A percentile compares a stretch with the other conserved stretches of the same genome.
Conservation (phyloP, 495 filamentous ascomycete genomes). For the Immersiella caudata region DNA sequence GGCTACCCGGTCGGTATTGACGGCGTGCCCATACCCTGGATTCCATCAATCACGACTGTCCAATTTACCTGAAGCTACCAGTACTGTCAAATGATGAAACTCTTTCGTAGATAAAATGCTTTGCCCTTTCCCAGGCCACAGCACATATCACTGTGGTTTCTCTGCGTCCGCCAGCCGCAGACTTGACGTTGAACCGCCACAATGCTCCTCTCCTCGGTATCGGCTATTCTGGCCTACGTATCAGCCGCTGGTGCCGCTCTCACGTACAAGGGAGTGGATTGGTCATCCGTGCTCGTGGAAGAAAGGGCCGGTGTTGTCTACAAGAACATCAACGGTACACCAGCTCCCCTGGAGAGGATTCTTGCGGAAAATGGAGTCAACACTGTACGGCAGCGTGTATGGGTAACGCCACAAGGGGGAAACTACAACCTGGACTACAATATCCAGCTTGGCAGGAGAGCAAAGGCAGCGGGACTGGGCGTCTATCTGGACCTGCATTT, state of each 20-base stretch:
- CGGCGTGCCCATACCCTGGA: background rate
- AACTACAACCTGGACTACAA: constrained; percentile 72
- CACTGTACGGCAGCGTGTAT: constrained; percentile 71
- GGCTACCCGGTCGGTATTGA: background rate
- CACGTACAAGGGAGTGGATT: constrained; percentile 69
- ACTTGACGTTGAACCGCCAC: background rate
- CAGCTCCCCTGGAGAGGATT: constrained; percentile 63
- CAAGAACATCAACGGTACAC: constrained; percentile 56
- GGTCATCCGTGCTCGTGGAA: constrained; percentile 69
- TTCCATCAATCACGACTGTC: constrained; percentile 32
- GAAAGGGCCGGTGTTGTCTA: constrained; percentile 64
- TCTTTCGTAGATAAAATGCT: background rate
- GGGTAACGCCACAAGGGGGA: constrained; percentile 69
- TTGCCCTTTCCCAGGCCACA: background rate
- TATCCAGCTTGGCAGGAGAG: constrained; percentile 64
- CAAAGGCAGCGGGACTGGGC: constrained; percentile 62
- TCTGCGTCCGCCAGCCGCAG: background rate
- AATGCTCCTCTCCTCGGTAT: constrained; percentile 27
- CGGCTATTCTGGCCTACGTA: constrained; percentile 26
- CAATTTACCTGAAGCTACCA: background rate
- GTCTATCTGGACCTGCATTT: constrained; percentile 74
- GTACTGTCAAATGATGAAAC: background rate
- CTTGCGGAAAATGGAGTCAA: constrained; percentile 66
- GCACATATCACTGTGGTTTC: background rate
- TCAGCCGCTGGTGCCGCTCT: constrained; percentile 48